Conservation (phyloP, 495 filamentous ascomycete species). For the Hyaloscypha hepaticicola region DNA sequence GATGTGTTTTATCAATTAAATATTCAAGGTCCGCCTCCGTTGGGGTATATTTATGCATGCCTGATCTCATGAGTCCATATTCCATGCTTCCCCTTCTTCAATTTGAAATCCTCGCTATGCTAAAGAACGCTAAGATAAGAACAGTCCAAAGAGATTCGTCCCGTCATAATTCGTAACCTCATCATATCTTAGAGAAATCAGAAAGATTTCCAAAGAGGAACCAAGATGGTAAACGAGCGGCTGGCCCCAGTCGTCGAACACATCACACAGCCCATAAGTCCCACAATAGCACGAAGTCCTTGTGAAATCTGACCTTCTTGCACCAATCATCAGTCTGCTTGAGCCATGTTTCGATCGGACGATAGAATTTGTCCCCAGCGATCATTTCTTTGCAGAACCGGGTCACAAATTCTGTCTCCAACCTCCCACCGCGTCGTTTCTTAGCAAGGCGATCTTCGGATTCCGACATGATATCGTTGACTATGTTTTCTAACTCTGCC, state of each 20-base stretch:
- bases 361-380: conserved; percentile 1
- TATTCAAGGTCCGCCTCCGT: background rate
- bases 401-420: conserved; percentile 2
- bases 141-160: background rate
- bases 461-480: conserved; percentile 3
- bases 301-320: background rate
- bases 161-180: background rate
- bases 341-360: background rate
- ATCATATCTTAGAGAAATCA: background rate
- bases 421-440: background rate
- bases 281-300: background rate
- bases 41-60: background rate
- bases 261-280: background rate
- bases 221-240: background rate
- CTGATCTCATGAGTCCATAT: background rate
- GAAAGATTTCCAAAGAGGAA: background rate
- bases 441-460: background rate
- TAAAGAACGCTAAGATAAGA: background rate
- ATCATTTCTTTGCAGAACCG: conserved; percentile 1
- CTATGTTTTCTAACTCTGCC: background rate
- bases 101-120: background rate
- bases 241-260: too few relatives aligned
- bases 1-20: background rate
- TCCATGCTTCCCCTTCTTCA: background rate
- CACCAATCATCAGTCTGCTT: conserved; percentile 2